Evolutionary conservation across 225 moss, liverwort and hornwort genomes (phyloP).

Genomic region (Takakia lepidozioides): DNA sequence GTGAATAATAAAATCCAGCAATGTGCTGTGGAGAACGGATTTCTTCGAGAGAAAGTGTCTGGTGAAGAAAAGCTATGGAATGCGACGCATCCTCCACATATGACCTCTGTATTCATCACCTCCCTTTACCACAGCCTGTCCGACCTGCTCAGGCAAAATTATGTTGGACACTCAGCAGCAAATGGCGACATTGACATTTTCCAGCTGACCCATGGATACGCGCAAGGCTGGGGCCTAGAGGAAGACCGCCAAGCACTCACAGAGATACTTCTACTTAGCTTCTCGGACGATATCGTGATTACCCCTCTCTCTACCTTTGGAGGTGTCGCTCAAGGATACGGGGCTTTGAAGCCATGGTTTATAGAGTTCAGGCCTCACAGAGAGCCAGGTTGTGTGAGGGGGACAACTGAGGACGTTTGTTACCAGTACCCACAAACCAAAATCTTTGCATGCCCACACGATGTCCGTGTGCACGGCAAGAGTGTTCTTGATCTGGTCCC

Average conservation of each 20-base stretch:
- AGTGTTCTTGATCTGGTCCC: too few species aligned
- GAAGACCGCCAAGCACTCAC: neutral
- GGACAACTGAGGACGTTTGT: too few species aligned
- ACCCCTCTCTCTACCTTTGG: slow-evolving; percentile 3
- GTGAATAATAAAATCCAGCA: neutral
- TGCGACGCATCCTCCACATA: neutral
- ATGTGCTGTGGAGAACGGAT: neutral
- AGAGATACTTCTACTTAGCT: neutral
- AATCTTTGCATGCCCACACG: too few species aligned
- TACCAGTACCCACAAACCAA: too few species aligned
- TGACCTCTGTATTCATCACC: neutral
- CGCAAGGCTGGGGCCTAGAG: neutral
- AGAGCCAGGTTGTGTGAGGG: too few species aligned
- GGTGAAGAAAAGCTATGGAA: neutral
- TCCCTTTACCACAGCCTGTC: neutral
- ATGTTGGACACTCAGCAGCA: neutral
- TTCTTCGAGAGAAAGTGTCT: neutral
- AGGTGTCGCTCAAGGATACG: neutral
- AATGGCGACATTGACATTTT: neutral
- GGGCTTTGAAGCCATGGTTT: neutral
- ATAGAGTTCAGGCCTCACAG: too few species aligned
- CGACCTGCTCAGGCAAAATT: neutral
- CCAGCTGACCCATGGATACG: neutral
- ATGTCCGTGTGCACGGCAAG: too few species aligned
- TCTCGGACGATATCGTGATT: neutral